A percentile compares a stretch with the other conserved stretches of the same genome.
Evolutionary conservation across 768 basidiomycete genomes (phyloP).

Genomic region (Tulasnella sp.): DNA sequence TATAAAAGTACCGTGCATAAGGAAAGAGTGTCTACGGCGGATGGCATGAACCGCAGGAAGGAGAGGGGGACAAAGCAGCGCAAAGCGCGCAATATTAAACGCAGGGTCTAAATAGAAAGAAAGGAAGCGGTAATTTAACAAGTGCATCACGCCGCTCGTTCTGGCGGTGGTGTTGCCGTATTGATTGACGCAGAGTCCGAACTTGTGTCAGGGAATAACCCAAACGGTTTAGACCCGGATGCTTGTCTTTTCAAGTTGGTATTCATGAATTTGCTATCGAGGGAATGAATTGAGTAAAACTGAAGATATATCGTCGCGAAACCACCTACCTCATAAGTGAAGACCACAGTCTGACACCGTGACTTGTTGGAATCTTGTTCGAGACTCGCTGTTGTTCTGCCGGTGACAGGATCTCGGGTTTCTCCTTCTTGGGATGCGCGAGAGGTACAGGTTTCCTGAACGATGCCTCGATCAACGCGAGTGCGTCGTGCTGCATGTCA

Average conservation of each 20-base stretch:
- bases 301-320: not conserved
- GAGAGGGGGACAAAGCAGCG: not conserved
- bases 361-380: slow-evolving; percentile 14
- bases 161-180: not conserved
- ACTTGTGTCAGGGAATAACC: not conserved
- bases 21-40: not conserved
- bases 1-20: not conserved
- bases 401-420: not conserved
- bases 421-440: slow-evolving; percentile 20
- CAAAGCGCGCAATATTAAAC: not conserved
- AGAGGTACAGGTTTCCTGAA: slow-evolving; percentile 4
- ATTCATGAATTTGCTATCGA: slow-evolving; percentile 19
- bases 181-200: not conserved
- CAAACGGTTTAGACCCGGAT: not conserved
- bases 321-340: slow-evolving; percentile 10
- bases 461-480: slow-evolving; percentile 14
- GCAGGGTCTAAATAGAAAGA: not conserved
- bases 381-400: slow-evolving; percentile 20
- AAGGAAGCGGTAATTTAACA: not conserved
- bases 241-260: slow-evolving; percentile 19
- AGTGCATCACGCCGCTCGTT: not conserved
- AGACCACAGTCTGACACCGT: slow-evolving; percentile 22
- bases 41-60: not conserved
- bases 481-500: slow-evolving; percentile 9
- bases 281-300: not conserved